Conservation (phyloP, 116 monocot genomes). For the Posidonia oceanica region DNA sequence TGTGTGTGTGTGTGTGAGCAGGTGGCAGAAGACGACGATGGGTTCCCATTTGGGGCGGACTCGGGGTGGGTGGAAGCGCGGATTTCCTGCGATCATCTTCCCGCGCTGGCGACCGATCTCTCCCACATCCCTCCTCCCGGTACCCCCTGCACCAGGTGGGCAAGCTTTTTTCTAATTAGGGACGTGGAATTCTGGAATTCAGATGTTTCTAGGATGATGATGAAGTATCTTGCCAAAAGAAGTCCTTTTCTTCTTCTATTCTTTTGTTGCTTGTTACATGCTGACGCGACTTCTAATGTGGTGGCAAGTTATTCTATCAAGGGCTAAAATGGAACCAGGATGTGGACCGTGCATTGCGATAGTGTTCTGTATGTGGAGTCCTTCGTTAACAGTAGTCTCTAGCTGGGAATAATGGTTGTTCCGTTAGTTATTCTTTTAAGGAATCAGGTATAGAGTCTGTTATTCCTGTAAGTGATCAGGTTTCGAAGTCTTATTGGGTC, state of each 20-base stretch:
- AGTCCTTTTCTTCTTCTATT: not conserved
- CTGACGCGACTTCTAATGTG: not conserved
- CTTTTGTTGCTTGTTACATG: not conserved
- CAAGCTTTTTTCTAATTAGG: too few relatives aligned
- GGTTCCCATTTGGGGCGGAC: not conserved
- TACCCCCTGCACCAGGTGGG: constrained; percentile 45
- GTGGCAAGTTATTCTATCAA: too few relatives aligned
- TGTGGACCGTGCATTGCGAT: too few relatives aligned
- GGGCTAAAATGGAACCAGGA: too few relatives aligned
- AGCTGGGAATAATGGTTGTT: too few relatives aligned
- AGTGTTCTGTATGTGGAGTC: too few relatives aligned
- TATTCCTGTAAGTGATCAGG: too few relatives aligned
- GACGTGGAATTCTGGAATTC: not conserved
- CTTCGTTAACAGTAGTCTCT: too few relatives aligned
- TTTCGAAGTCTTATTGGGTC: too few relatives aligned
- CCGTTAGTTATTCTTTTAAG: too few relatives aligned
- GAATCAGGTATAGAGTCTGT: too few relatives aligned
- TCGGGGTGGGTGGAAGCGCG: constrained; percentile 84
- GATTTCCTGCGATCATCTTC: constrained; percentile 56
- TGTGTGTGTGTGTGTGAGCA: not conserved
- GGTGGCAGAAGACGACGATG: not conserved
- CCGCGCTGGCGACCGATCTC: constrained; percentile 40
- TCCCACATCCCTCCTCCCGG: constrained; percentile 27
- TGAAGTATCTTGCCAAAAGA: not conserved
- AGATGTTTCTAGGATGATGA: too few relatives aligned